Evolutionary conservation across 179 eudicot genomes (phyloP), one percentile per base, ranked within the genome.

Genomic region (Camellia oleifera): DNA sequence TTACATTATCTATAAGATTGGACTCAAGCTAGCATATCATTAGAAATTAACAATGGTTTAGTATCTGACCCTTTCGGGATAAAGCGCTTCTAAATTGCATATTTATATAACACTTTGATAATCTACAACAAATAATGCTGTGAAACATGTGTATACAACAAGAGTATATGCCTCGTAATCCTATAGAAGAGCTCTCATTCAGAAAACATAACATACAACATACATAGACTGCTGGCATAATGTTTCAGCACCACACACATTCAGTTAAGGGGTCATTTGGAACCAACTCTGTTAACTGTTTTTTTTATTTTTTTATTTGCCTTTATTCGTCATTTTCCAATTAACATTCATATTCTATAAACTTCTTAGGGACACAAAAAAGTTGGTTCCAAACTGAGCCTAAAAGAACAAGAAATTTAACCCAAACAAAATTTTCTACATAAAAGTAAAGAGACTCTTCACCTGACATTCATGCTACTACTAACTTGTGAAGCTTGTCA

Each of bases 401-500:
- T 6, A 52, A 17, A 4, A 15, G 17, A 40, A 11, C 14, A 52
- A 74, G 48, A 58, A 66, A 54, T 65, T 17, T 40, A 40, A 56
- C 10, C 67, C 72, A 10, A 26, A 26, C 11, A 71, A 18, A 5
- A 17, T 11, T 71, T n/a, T 57, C 11, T 17, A 44, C 6, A 0
- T 17, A 50, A 9, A 58, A 48, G 6, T 9, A 56, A 42, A 48
- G 13, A 40, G 60, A 68, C 72, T 69, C 63, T 46, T 62, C 42
- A 79, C 61, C 88, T 72, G 75, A 89, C 92, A 93, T 89, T 91
- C 84, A 88, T 76, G 94, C 92, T 72, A 81, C 84, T 81, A 86
- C 90, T 69, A 96, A 90, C 79, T 78, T 86, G 64, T 89, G 89
- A 46, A 96, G 97, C 92, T 82, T 94, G 83, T 96, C 95, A 81